phyloP scores from a whole-genome alignment of 140 eudicot species.

The Oenanthe javanica region DNA sequence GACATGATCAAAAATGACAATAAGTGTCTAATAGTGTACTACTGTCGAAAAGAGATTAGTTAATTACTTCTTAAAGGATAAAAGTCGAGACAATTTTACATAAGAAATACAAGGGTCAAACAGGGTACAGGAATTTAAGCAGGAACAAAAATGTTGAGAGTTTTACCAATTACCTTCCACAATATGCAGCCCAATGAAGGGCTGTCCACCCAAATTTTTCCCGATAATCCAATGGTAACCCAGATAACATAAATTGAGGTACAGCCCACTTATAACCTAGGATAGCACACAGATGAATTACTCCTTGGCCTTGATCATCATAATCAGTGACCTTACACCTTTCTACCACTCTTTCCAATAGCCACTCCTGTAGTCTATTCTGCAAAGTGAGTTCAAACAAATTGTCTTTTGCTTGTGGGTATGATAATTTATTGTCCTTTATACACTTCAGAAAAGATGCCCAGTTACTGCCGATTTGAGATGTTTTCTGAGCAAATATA shows the following conservation, averaged over 20 bases:
- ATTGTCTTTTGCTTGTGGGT: constrained; percentile 48
- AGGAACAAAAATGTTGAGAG: neutral
- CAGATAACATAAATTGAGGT: constrained; percentile 59
- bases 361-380: constrained; percentile 75
- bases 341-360: constrained; percentile 65
- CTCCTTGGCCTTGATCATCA: constrained; percentile 91
- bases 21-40: neutral
- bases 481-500: constrained; percentile 33
- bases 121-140: neutral
- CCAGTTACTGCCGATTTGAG: constrained; percentile 55
- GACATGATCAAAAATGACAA: neutral
- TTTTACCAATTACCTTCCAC: constrained; percentile 54
- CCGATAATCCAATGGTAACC: constrained; percentile 79
- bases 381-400: constrained; percentile 69
- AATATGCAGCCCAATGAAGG: constrained; percentile 97
- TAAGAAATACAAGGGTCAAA: neutral
- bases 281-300: constrained; percentile 88
- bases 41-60: neutral
- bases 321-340: constrained; percentile 51
- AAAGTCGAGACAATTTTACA: neutral
- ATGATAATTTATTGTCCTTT: constrained; percentile 37
- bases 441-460: constrained; percentile 35
- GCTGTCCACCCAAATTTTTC: constrained; percentile 98
- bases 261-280: constrained; percentile 89
- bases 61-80: neutral